These are phyloP conservation scores for Tephrocybe sp. DNA, from an alignment of 768 basidiomycete genomes.

Conservation along the genomic window DNA sequence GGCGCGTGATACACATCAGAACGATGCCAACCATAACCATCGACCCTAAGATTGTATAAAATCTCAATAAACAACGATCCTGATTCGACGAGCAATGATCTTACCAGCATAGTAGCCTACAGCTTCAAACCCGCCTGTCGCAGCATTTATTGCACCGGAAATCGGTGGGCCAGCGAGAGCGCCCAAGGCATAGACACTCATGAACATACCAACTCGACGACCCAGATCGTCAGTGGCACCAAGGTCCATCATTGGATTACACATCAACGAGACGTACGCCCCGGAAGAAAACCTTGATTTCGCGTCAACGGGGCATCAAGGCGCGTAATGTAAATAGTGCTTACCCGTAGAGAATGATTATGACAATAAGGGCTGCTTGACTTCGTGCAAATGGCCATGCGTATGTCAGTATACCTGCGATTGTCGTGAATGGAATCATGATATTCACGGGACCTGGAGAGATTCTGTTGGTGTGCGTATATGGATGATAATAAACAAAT, in stretches of 20 bases:
- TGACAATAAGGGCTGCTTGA: conserved; percentile 42
- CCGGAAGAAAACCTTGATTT: conserved; percentile 54
- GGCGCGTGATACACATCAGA: conserved; percentile 15
- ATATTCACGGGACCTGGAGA: conserved; percentile 60
- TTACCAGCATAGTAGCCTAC: conserved; percentile 39
- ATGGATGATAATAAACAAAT: conserved; percentile 9
- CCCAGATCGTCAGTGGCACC: conserved; percentile 63
- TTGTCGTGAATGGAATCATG: conserved; percentile 59
- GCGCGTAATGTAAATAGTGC: neutral
- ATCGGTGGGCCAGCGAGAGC: conserved; percentile 71
- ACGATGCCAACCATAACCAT: conserved; percentile 17
- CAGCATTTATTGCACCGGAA: conserved; percentile 61
- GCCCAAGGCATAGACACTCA: conserved; percentile 58
- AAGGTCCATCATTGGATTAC: conserved; percentile 57
- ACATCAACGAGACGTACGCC: conserved; percentile 53
- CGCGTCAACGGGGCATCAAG: neutral
- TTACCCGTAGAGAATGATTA: conserved; percentile 66
- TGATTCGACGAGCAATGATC: neutral
- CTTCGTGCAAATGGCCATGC: conserved; percentile 65
- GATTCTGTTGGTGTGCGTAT: neutral
- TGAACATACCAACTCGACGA: conserved; percentile 60
- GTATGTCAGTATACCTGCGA: conserved; percentile 59
- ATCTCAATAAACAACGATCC: too few relatives aligned
- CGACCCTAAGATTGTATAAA: conserved; percentile 17
- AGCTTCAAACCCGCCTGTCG: conserved; percentile 49